Percentiles rank a stretch among this genome's conserved stretches.
Evolutionary conservation across 2,329 filamentous ascomycete species (phyloP).

Genomic region (Fusarium napiforme): DNA sequence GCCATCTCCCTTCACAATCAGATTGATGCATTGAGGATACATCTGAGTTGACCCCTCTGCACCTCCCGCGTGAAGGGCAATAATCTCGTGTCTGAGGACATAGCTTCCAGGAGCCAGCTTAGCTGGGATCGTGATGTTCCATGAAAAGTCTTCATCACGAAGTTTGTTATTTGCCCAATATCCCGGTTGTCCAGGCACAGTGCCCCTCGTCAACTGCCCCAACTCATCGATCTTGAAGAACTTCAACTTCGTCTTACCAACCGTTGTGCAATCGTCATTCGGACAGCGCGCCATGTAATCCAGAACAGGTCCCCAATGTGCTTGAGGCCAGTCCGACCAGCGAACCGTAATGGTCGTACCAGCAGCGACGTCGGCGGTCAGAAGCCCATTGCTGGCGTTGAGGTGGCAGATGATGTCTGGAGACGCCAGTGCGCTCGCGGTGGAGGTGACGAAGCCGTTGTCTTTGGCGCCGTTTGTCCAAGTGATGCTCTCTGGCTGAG

Average conservation of each 20-base stretch:
- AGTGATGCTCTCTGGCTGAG: not conserved
- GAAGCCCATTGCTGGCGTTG: not conserved
- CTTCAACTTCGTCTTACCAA: not conserved
- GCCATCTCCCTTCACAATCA: not conserved
- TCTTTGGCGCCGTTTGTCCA: not conserved
- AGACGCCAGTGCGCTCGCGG: not conserved
- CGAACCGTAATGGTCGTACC: accelerated
- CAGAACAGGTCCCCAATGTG: not conserved
- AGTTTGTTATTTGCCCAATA: not conserved
- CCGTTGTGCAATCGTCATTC: not conserved
- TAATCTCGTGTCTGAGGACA: accelerated
- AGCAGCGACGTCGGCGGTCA: accelerated
- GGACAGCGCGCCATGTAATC: not conserved
- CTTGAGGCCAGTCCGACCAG: not conserved
- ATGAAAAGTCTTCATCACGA: not conserved
- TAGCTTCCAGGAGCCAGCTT: not conserved
- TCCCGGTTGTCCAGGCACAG: accelerated
- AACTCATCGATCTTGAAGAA: not conserved
- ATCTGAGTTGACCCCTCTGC: not conserved
- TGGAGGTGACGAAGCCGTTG: not conserved
- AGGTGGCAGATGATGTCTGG: not conserved
- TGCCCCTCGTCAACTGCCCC: not conserved
- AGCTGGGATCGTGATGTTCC: not conserved
- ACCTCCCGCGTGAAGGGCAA: not conserved
- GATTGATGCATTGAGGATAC: not conserved